Base-by-base conservation (phyloP, 2,329 filamentous ascomycete species). In the Aspergillus neotritici region DNA sequence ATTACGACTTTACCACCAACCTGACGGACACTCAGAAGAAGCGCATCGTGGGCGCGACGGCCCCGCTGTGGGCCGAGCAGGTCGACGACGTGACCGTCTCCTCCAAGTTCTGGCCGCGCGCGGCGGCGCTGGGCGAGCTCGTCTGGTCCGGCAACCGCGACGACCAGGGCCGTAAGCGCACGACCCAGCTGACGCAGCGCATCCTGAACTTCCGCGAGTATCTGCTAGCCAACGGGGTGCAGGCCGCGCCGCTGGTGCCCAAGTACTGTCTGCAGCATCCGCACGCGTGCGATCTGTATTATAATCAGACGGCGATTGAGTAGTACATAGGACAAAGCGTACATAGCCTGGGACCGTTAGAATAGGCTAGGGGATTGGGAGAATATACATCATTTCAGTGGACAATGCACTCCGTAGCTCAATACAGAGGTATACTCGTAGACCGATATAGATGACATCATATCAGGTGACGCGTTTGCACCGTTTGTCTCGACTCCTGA, bases 191-290 rank as follows among this genome's bases (percentile, higher is more conserved):
- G 50, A 79, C 77, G 8, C 74, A 78, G 62, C 67, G 77, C 4
- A 73, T 80, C 39, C 54, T 79, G 9, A 80, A 80, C 57, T 80
- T 80, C 64, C 68, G 77, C 31, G 77, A 80, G 63, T 80, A 79
- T 48, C 64, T 80, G 5, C 69, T 80, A 39, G 75, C 75, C 1
- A 76, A 72, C 50, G 75, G 75, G 3, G 65, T 80, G 1, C 60
- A 63, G 49, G 77, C 77, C 9, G 57, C 69, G 14, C 69, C 72
- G 3, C 50, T 80, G 41, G 70, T 77, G 58, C 74, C 77, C 9
- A 79, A 78, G 63, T 80, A 78, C 54, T 81, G 78, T 54, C 50
- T 76, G 38, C 69, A 77, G 63, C 70, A 80, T 53, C 76, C 77
- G 10, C 78, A 81, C 58, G 68, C 72, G 40, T 80, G 78, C 50